A percentile compares a stretch with the other conserved stretches of the same genome.
Evolutionary conservation across 768 basidiomycete species (phyloP).

Genomic region (Pleurotus sapidus): DNA sequence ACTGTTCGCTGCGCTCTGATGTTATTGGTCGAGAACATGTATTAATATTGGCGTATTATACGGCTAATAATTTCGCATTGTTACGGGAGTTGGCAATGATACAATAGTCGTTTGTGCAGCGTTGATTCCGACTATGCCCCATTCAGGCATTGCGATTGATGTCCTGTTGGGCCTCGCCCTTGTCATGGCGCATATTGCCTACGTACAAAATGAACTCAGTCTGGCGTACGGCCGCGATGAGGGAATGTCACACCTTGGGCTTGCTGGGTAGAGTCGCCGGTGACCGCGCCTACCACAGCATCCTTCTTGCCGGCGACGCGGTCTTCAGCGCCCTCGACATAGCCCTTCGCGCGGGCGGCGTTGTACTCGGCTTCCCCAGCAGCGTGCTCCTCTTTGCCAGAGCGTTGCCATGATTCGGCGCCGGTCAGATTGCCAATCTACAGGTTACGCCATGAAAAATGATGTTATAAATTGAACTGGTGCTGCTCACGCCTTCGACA

Average conservation of each 20-base stretch:
- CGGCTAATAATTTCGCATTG: too few species aligned
- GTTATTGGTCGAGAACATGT: too few species aligned
- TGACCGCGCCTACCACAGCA: constrained; percentile 49
- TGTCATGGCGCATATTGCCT: constrained; percentile 17
- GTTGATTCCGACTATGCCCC: too few species aligned
- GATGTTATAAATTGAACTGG: neutral
- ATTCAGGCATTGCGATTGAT: constrained; percentile 1
- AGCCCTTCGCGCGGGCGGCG: constrained; percentile 30
- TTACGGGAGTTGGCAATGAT: too few species aligned
- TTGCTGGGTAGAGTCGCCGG: constrained; percentile 55
- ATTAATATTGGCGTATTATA: too few species aligned
- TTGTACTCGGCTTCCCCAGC: constrained; percentile 28
- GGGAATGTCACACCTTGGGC: constrained; percentile 29
- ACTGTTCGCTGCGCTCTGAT: too few species aligned
- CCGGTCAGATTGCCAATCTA: constrained; percentile 31
- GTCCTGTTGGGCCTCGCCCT: constrained; percentile 17
- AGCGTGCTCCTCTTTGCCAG: constrained; percentile 33
- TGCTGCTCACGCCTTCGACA: constrained; percentile 22
- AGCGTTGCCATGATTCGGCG: constrained; percentile 24
- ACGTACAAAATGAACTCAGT: neutral
- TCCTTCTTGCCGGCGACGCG: constrained; percentile 47
- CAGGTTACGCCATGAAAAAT: neutral
- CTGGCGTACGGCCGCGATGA: too few species aligned
- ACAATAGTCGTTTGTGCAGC: too few species aligned
- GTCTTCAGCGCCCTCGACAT: constrained; percentile 32